phyloP scores from a whole-genome alignment of 1,284 basidiomycete genomes.

The Quambalaria eucalypti region DNA sequence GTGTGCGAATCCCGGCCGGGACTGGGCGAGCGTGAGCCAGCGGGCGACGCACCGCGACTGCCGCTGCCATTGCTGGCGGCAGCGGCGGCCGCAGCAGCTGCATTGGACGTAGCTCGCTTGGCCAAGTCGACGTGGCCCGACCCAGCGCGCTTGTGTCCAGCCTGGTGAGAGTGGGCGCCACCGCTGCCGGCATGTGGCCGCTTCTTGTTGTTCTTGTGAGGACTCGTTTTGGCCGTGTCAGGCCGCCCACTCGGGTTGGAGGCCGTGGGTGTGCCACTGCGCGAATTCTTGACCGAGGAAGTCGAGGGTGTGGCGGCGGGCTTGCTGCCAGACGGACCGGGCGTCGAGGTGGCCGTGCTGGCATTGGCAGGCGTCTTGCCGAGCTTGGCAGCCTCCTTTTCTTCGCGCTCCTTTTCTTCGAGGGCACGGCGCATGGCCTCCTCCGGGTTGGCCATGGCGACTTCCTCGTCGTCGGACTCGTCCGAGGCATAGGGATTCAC shows the following conservation, averaged over 20 bases:
- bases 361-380: not conserved
- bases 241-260: too few relatives aligned
- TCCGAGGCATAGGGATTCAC: slow-evolving; percentile 19
- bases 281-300: not conserved
- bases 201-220: not conserved
- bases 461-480: slow-evolving; percentile 38
- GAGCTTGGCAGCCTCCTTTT: not conserved
- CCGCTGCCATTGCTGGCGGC: not conserved
- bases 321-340: not conserved
- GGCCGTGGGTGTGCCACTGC: not conserved
- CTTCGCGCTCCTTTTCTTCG: slow-evolving; percentile 32
- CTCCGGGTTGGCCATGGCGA: slow-evolving; percentile 43
- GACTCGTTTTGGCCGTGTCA: not conserved
- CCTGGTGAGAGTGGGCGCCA: not conserved
- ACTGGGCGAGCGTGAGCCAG: not conserved
- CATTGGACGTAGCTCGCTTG: not conserved
- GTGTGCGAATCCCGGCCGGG: not conserved
- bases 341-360: not conserved
- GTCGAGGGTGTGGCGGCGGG: not conserved
- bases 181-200: not conserved
- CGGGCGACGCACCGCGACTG: not conserved
- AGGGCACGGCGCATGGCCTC: slow-evolving; percentile 39
- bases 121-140: not conserved
- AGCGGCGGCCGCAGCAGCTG: not conserved
- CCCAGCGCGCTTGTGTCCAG: not conserved